Conservation (phyloP, 1,139 yeast genomes). For the Zygoascus hellenicus region DNA sequence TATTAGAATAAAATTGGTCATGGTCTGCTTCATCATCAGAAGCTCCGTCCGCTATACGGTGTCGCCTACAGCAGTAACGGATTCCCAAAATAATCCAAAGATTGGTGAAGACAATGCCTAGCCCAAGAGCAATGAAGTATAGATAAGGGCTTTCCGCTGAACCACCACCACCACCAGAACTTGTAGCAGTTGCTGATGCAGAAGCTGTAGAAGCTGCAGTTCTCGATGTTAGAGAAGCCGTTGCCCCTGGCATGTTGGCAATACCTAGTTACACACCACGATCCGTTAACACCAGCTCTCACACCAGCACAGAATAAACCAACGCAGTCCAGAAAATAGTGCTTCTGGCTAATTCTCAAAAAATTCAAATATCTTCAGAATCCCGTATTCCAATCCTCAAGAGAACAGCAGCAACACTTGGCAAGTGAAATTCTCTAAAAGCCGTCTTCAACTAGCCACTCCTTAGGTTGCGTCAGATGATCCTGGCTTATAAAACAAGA, state of each 20-base stretch:
- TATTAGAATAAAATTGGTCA: neutral
- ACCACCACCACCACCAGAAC: conserved; percentile 3
- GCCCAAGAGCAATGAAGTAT: conserved; percentile 37
- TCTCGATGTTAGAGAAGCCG: neutral
- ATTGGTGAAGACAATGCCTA: conserved; percentile 36
- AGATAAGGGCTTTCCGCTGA: conserved; percentile 27
- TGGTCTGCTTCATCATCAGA: conserved; percentile 14
- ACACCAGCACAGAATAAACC: too few species aligned
- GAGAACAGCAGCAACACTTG: too few species aligned
- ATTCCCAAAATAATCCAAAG: conserved; percentile 36
- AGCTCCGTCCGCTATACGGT: conserved; percentile 14
- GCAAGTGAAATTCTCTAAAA: too few species aligned
- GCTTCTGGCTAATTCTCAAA: too few species aligned
- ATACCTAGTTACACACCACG: too few species aligned
- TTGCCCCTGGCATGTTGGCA: neutral
- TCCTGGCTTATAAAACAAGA: too few species aligned
- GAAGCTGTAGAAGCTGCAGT: neutral
- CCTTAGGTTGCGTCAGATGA: too few species aligned
- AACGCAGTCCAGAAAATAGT: too few species aligned
- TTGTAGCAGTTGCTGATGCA: neutral
- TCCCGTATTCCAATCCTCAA: too few species aligned
- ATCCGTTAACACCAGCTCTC: too few species aligned
- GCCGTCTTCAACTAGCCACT: too few species aligned
- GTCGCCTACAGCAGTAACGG: conserved; percentile 32
- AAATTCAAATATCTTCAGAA: too few species aligned